phyloP scores from a whole-genome alignment of 2,329 filamentous ascomycete species.

The Alternaria conjuncta region DNA sequence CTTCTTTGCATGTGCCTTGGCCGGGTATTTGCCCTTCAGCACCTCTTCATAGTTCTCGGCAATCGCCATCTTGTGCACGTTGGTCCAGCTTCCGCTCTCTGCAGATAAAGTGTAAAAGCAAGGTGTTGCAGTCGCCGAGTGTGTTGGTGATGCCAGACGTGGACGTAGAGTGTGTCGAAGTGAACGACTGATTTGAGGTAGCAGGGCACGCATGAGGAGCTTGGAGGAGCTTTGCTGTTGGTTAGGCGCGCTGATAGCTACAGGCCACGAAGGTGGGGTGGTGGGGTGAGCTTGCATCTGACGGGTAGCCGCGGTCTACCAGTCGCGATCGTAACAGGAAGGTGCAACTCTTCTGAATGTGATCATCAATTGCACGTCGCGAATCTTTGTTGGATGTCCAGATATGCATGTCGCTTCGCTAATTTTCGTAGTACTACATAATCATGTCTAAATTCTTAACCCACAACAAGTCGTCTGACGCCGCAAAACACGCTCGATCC shows the following conservation, averaged over 20 bases:
- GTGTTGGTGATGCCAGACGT: not conserved
- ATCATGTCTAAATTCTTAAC: constrained; percentile 9
- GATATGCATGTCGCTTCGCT: not conserved
- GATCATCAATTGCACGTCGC: not conserved
- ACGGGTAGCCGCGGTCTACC: constrained; percentile 32
- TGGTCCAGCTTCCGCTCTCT: constrained; percentile 12
- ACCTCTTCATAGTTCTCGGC: constrained; percentile 48
- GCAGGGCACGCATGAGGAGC: constrained; percentile 19
- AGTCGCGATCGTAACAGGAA: constrained; percentile 23
- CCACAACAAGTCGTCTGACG: not conserved
- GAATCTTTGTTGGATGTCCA: not conserved
- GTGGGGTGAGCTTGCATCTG: constrained; percentile 27
- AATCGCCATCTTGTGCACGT: constrained; percentile 34
- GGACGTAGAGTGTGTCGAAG: constrained; percentile 9
- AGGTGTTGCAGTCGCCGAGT: not conserved
- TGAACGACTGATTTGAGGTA: constrained; percentile 10
- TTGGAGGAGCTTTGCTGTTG: constrained; percentile 20
- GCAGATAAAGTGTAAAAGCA: constrained; percentile 8
- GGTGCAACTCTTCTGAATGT: constrained; percentile 8
- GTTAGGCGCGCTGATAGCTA: constrained; percentile 13
- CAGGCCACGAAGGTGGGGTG: constrained; percentile 28
- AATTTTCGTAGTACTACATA: constrained; percentile 10
- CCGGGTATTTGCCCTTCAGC: constrained; percentile 71
- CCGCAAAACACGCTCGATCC: constrained; percentile 5
- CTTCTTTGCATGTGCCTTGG: constrained; percentile 82